Evolutionary conservation across 1,139 yeast species (phyloP).

Genomic region (Candida tunisiensis): DNA sequence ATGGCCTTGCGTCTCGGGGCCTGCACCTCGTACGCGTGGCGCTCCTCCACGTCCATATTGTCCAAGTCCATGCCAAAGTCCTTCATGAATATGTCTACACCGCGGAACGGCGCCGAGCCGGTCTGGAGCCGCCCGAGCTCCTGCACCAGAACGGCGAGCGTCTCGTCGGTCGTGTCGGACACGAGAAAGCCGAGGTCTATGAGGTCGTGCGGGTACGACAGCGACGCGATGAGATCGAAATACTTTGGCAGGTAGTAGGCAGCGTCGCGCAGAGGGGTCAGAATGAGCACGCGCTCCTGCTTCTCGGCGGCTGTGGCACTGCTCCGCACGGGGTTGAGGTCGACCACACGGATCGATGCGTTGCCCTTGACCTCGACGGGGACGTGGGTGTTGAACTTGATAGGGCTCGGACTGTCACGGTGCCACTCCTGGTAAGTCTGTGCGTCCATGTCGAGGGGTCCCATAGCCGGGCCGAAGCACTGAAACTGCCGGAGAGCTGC

Average conservation of each 20-base stretch:
- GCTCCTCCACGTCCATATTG: constrained; percentile 56
- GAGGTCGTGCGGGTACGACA: constrained; percentile 70
- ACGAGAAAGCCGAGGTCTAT: constrained; percentile 82
- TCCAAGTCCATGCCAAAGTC: constrained; percentile 86
- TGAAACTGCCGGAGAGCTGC: no score
- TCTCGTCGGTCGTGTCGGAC: constrained; percentile 59
- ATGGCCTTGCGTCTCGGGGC: constrained; percentile 76
- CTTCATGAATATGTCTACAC: constrained; percentile 49
- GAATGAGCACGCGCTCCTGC: constrained; percentile 64
- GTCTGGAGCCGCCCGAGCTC: constrained; percentile 59
- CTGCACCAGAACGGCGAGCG: constrained; percentile 49
- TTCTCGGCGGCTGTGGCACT: constrained; percentile 53
- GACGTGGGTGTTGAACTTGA: constrained; percentile 72
- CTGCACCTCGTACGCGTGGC: constrained; percentile 66
- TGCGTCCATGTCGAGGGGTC: no score
- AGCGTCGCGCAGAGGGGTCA: constrained; percentile 89
- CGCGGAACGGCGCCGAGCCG: constrained; percentile 23
- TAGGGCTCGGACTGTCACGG: no score
- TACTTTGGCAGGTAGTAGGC: constrained; percentile 69
- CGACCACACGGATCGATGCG: no score
- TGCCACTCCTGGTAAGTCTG: no score
- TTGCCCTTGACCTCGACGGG: constrained; percentile 58
- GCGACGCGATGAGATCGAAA: constrained; percentile 65
- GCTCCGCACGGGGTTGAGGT: no score
- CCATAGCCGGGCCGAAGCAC: no score